Conservation (phyloP, 257 asterid genomes). For the Fraxinus anomala region DNA sequence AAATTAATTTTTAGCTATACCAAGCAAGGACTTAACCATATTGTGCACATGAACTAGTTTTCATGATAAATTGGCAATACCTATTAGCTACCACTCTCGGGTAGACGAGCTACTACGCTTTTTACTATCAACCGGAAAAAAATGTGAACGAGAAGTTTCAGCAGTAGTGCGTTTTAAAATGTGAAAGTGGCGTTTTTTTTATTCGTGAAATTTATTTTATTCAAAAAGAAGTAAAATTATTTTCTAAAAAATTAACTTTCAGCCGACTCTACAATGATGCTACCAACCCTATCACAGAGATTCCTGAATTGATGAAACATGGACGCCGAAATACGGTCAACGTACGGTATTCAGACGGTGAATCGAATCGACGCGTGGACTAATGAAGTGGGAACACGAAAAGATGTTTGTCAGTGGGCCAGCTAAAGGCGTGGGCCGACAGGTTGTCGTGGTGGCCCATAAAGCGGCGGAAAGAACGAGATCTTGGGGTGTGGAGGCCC, state of each 20-base stretch:
- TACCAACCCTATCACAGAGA: not conserved
- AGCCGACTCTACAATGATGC: not conserved
- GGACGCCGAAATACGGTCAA: constrained; percentile 11
- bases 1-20: too few relatives aligned
- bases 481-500: not conserved
- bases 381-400: constrained; percentile 30
- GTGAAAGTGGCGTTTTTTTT: too few relatives aligned
- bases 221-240: too few relatives aligned
- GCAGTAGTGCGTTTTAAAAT: too few relatives aligned
- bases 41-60: too few relatives aligned
- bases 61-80: too few relatives aligned
- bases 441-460: constrained; percentile 36
- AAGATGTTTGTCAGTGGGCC: constrained; percentile 44
- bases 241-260: too few relatives aligned
- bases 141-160: not conserved
- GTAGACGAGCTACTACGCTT: not conserved
- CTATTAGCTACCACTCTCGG: too few relatives aligned
- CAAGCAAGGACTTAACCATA: too few relatives aligned
- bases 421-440: constrained; percentile 49
- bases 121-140: too few relatives aligned
- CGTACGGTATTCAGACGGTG: constrained; percentile 11
- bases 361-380: constrained; percentile 28
- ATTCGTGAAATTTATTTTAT: too few relatives aligned
- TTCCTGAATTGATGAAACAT: constrained; percentile 18
- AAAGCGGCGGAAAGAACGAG: constrained; percentile 35